Conservation (phyloP, 495 filamentous ascomycete genomes). For the Xylaria palmicola region DNA sequence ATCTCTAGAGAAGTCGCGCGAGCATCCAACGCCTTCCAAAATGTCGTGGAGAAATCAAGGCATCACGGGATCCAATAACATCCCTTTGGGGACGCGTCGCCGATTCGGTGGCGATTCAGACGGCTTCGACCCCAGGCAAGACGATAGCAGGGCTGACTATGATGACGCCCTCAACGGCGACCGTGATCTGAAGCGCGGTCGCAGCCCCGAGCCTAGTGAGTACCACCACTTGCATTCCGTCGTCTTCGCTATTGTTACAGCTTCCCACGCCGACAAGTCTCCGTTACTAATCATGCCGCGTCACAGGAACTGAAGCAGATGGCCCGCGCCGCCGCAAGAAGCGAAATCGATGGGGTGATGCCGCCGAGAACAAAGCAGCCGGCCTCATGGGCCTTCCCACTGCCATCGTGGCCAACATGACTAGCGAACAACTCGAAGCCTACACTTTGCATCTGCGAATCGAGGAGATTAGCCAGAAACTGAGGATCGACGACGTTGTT, state of each 20-base stretch:
- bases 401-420: slow-evolving; percentile 95
- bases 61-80: slow-evolving; percentile 97
- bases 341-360: slow-evolving; percentile 96
- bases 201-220: slow-evolving; percentile 50
- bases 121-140: slow-evolving; percentile 45
- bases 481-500: slow-evolving; percentile 96
- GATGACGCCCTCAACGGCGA: slow-evolving; percentile 61
- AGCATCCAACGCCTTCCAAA: slow-evolving; percentile 23
- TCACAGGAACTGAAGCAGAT: slow-evolving; percentile 55
- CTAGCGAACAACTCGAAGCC: slow-evolving; percentile 93
- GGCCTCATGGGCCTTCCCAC: slow-evolving; percentile 97
- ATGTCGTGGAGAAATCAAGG: slow-evolving; percentile 96
- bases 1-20: not conserved
- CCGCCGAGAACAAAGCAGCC: slow-evolving; percentile 94
- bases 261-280: too few species aligned
- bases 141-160: slow-evolving; percentile 17
- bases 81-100: slow-evolving; percentile 84
- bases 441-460: slow-evolving; percentile 94
- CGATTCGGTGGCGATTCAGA: slow-evolving; percentile 71
- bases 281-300: slow-evolving; percentile 2
- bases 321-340: slow-evolving; percentile 87
- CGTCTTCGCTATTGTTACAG: too few species aligned
- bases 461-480: slow-evolving; percentile 98
- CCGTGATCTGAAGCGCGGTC: slow-evolving; percentile 67
- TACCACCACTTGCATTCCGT: not conserved